Evolutionary conservation across 805 yeast genomes (phyloP).

Genomic region (Candida railenensis): DNA sequence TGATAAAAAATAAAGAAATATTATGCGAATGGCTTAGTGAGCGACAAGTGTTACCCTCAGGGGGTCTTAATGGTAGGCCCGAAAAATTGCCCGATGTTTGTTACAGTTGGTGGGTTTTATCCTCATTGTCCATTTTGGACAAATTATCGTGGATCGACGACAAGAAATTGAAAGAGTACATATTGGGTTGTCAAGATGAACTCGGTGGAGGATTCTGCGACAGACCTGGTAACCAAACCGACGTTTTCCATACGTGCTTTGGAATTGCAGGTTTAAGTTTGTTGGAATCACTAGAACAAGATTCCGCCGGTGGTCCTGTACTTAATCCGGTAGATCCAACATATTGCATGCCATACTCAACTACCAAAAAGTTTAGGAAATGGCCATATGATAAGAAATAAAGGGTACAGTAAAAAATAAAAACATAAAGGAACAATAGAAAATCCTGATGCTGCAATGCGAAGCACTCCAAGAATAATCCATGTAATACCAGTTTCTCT

Average conservation of each 20-base stretch:
- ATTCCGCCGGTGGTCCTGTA: slow-evolving; percentile 8
- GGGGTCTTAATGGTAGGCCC: slow-evolving; percentile 96
- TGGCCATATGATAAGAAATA: slow-evolving; percentile 17
- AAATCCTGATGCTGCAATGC: too few species aligned
- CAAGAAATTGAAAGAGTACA: slow-evolving; percentile 60
- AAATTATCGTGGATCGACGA: slow-evolving; percentile 77
- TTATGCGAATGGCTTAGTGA: slow-evolving; percentile 89
- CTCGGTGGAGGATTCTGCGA: slow-evolving; percentile 90
- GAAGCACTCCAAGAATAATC: too few species aligned
- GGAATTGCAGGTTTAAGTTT: slow-evolving; percentile 87
- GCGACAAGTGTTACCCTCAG: slow-evolving; percentile 71
- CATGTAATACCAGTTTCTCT: too few species aligned
- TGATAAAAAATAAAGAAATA: slow-evolving; percentile 33
- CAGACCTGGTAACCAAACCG: slow-evolving; percentile 86
- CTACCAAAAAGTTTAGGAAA: slow-evolving; percentile 32
- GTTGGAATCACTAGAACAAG: slow-evolving; percentile 53
- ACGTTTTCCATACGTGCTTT: slow-evolving; percentile 89
- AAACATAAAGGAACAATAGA: background rate
- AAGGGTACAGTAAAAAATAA: background rate
- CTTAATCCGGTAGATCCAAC: slow-evolving; percentile 65
- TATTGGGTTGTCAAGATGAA: slow-evolving; percentile 73
- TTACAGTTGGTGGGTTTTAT: slow-evolving; percentile 96
- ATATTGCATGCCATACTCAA: slow-evolving; percentile 73
- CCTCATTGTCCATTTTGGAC: slow-evolving; percentile 66
- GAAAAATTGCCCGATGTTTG: slow-evolving; percentile 97